These are phyloP conservation scores for Cystoderma amianthinum DNA, from an alignment of 768 basidiomycete genomes.

Conservation along the genomic window DNA sequence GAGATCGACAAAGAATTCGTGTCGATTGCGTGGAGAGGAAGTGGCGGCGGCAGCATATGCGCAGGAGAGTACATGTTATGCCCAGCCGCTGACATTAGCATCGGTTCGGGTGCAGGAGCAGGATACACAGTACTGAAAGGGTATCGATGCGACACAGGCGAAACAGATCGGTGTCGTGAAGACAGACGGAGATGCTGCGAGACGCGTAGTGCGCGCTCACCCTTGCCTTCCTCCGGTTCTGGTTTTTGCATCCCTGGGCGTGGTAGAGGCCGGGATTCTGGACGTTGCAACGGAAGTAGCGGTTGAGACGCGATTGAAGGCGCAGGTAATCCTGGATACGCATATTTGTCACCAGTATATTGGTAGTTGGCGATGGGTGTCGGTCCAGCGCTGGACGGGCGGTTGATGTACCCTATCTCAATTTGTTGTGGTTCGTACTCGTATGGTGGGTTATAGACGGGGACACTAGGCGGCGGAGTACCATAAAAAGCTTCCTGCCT, in stretches of 20 bases:
- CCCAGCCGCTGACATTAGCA: background rate
- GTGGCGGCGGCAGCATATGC: constrained; percentile 6
- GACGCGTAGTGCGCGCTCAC: constrained; percentile 50
- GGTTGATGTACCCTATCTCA: constrained; percentile 15
- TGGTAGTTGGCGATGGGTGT: too few relatives aligned
- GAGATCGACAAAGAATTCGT: too few relatives aligned
- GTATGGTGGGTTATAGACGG: too few relatives aligned
- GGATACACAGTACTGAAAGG: constrained; percentile 3
- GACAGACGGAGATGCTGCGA: constrained; percentile 51
- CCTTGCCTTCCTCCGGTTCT: constrained; percentile 55
- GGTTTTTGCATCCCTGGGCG: constrained; percentile 10
- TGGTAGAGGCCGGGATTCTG: constrained; percentile 10
- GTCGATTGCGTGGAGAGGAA: too few relatives aligned
- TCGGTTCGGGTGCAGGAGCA: background rate
- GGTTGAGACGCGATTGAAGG: constrained; percentile 17
- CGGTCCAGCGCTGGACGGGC: constrained; percentile 48
- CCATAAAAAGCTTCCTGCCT: too few relatives aligned
- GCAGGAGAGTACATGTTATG: constrained; percentile 17
- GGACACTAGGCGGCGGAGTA: too few relatives aligned
- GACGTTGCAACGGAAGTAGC: constrained; percentile 14
- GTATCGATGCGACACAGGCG: constrained; percentile 50
- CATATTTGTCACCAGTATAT: too few relatives aligned
- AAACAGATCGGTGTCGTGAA: constrained; percentile 54
- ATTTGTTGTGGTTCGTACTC: constrained; percentile 7
- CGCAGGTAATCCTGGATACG: constrained; percentile 29